Percentiles rank a stretch among this genome's conserved stretches.
Evolutionary conservation across 768 basidiomycete species (phyloP).

Genomic region (Boletus insuetus): DNA sequence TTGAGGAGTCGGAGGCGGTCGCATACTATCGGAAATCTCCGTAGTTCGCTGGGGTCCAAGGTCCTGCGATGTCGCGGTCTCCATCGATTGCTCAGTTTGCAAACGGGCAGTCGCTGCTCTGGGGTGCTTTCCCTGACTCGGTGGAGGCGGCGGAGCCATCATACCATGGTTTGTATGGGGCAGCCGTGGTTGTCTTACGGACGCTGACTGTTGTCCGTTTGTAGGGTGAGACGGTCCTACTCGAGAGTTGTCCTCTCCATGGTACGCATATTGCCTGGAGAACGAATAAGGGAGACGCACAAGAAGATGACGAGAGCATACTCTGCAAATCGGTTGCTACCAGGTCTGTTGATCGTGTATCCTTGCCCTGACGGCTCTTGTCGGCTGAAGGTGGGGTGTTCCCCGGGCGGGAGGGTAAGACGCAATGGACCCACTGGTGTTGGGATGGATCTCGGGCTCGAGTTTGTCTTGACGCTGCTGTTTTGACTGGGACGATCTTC

Average conservation of each 20-base stretch:
- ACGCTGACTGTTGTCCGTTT: slow-evolving; percentile 40
- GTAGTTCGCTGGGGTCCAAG: slow-evolving; percentile 22
- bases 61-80: slow-evolving; percentile 8
- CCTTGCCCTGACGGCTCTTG: slow-evolving; percentile 22
- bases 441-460: slow-evolving; percentile 59
- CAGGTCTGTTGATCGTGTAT: slow-evolving; percentile 38
- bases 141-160: slow-evolving; percentile 33
- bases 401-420: slow-evolving; percentile 64
- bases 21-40: slow-evolving; percentile 38
- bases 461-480: slow-evolving; percentile 35
- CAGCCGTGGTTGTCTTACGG: slow-evolving; percentile 38
- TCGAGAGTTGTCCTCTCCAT: slow-evolving; percentile 44
- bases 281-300: slow-evolving; percentile 8
- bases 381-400: slow-evolving; percentile 38
- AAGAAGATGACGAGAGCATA: slow-evolving; percentile 26
- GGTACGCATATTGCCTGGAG: slow-evolving; percentile 67
- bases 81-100: slow-evolving; percentile 11
- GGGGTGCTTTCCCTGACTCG: slow-evolving; percentile 21
- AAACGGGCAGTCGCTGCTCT: slow-evolving; percentile 20
- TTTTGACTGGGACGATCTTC: slow-evolving; percentile 15
- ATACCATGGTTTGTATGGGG: slow-evolving; percentile 28
- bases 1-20: slow-evolving; percentile 53
- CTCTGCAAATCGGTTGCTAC: slow-evolving; percentile 51
- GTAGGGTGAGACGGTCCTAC: slow-evolving; percentile 38
- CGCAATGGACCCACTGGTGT: slow-evolving; percentile 61